These are phyloP conservation scores for Colletotrichum shisoi DNA, from an alignment of 2,329 filamentous ascomycete species.

Conservation along the genomic window DNA sequence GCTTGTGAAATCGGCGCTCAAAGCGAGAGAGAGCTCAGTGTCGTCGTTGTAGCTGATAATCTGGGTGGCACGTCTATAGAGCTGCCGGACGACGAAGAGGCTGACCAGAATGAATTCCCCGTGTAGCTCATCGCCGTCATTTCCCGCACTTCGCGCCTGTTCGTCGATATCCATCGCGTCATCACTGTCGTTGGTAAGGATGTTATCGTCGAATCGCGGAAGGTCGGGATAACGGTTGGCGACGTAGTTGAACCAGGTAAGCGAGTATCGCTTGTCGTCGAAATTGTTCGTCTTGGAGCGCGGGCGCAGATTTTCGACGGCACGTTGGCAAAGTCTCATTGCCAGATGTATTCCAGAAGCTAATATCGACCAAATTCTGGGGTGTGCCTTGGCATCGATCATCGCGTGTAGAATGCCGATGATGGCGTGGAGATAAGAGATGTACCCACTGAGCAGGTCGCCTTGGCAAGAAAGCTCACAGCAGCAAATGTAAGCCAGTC, in stretches of 20 bases:
- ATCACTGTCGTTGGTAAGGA: background rate
- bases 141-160: background rate
- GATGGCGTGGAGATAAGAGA: slow-evolving; percentile 51
- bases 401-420: slow-evolving; percentile 49
- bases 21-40: slow-evolving; percentile 42
- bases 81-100: slow-evolving; percentile 49
- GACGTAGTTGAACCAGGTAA: slow-evolving; percentile 35
- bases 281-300: slow-evolving; percentile 23
- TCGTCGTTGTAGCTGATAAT: slow-evolving; percentile 40
- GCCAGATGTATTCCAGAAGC: slow-evolving; percentile 48
- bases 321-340: slow-evolving; percentile 44
- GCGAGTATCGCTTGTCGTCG: slow-evolving; percentile 27
- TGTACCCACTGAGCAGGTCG: slow-evolving; percentile 51
- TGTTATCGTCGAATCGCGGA: slow-evolving; percentile 23
- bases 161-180: slow-evolving; percentile 24
- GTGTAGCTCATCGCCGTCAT: slow-evolving; percentile 43
- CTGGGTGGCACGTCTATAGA: slow-evolving; percentile 55
- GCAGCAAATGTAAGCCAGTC: slow-evolving; percentile 60
- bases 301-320: slow-evolving; percentile 11
- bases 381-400: slow-evolving; percentile 47
- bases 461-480: slow-evolving; percentile 50
- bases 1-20: slow-evolving; percentile 47
- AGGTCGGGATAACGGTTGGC: slow-evolving; percentile 26
- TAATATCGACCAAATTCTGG: slow-evolving; percentile 51
- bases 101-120: slow-evolving; percentile 53